Conservation (phyloP, 2,329 filamentous ascomycete genomes). For the Hypoxylon sp. region DNA sequence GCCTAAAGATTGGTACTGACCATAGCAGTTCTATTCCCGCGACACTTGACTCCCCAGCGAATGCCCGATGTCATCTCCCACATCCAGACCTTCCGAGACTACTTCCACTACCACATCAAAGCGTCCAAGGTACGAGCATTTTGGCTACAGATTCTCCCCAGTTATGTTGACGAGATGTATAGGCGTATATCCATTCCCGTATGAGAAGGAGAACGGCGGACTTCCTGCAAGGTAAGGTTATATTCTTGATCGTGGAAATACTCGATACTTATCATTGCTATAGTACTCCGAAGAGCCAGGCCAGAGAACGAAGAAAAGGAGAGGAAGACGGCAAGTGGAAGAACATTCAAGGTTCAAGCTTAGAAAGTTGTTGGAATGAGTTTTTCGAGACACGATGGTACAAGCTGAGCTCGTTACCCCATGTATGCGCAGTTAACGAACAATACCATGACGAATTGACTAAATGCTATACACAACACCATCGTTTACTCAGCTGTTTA, state of each 20-base stretch:
- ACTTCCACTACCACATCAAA: conserved; percentile 99
- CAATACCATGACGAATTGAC: conserved; percentile 33
- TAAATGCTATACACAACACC: conserved; percentile 12
- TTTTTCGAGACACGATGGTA: conserved; percentile 4
- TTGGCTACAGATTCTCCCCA: not conserved
- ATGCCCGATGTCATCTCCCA: conserved; percentile 97
- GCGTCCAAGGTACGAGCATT: conserved; percentile 80
- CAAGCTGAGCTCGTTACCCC: conserved; percentile 16
- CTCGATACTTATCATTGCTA: conserved; percentile 25
- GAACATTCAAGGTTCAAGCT: conserved; percentile 79
- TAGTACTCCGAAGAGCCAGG: conserved; percentile 94
- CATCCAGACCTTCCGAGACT: conserved; percentile 99
- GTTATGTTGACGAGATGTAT: conserved; percentile 33
- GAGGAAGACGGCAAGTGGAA: conserved; percentile 95
- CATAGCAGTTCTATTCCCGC: conserved; percentile 86
- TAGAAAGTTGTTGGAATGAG: conserved; percentile 22
- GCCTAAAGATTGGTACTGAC: conserved; percentile 31
- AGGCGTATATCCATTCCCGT: conserved; percentile 97
- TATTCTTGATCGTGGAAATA: conserved; percentile 48
- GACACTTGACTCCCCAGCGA: conserved; percentile 90
- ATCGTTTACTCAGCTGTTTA: not conserved
- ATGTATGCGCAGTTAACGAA: conserved; percentile 29
- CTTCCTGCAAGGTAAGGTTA: conserved; percentile 89
- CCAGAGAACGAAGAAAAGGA: conserved; percentile 98
- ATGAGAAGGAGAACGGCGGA: conserved; percentile 98